Evolutionary conservation across 441 rosid genomes (phyloP).

Genomic region (Arabidopsis hybrid): DNA sequence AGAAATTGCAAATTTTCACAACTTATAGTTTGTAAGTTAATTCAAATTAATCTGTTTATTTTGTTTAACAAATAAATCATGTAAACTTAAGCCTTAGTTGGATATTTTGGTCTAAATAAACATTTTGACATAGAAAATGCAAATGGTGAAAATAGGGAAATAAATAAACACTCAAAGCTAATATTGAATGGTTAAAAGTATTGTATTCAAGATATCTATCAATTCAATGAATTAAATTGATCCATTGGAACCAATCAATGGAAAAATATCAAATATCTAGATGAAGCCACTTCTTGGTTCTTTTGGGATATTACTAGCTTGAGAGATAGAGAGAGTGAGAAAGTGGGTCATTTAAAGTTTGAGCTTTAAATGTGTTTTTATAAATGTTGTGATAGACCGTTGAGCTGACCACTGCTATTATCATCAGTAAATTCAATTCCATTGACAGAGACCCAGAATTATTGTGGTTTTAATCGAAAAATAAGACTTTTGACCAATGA

Average conservation of each 20-base stretch:
- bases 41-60: too few species aligned
- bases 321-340: neutral
- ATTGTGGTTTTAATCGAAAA: neutral
- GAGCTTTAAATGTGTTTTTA: conserved; percentile 37
- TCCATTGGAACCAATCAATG: neutral
- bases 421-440: conserved; percentile 30
- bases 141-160: conserved; percentile 1
- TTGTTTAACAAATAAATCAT: too few species aligned
- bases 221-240: neutral
- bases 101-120: neutral
- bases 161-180: neutral
- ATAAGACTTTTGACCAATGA: neutral
- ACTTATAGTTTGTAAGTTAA: too few species aligned
- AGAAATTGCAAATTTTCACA: too few species aligned
- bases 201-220: conserved; percentile 15
- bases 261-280: neutral
- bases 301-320: conserved; percentile 8
- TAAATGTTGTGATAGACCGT: conserved; percentile 41
- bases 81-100: too few species aligned
- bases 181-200: neutral
- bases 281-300: conserved; percentile 20
- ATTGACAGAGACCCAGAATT: neutral
- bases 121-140: conserved; percentile 12
- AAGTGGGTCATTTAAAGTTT: conserved; percentile 29
- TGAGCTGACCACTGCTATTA: conserved; percentile 40